These are phyloP conservation scores for Penicillium sp. DNA, from an alignment of 2,329 filamentous ascomycete genomes.

Conservation along the genomic window DNA sequence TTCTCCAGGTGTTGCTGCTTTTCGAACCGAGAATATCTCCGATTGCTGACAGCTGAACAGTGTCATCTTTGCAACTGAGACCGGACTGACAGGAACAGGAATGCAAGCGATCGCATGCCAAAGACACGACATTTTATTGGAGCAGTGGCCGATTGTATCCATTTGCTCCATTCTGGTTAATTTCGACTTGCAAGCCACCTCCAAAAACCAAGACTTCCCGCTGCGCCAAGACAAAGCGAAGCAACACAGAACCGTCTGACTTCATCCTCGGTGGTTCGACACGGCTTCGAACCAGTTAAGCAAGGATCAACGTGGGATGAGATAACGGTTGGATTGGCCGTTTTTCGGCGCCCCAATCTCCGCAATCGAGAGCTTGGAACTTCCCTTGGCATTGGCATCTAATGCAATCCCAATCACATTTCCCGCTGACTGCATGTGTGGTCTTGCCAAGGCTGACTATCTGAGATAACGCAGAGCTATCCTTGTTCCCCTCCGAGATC, in stretches of 20 bases:
- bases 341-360: slow-evolving; percentile 6
- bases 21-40: background rate
- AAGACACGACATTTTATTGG: background rate
- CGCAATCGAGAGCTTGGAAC: background rate
- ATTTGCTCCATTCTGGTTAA: background rate
- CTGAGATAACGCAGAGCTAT: background rate
- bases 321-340: slow-evolving; percentile 14
- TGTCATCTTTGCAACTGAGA: too few species aligned
- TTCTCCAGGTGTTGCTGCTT: too few species aligned
- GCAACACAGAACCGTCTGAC: background rate
- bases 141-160: background rate
- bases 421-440: slow-evolving; percentile 12
- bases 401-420: slow-evolving; percentile 18
- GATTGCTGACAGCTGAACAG: background rate
- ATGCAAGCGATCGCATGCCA: background rate
- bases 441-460: slow-evolving; percentile 7
- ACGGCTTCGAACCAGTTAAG: slow-evolving; percentile 3
- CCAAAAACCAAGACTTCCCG: background rate
- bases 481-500: background rate
- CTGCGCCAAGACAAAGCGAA: background rate
- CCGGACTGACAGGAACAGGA: background rate
- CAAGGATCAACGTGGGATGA: slow-evolving; percentile 17
- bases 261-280: background rate
- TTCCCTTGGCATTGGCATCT: background rate
- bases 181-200: background rate